Conservation (phyloP, 768 basidiomycete genomes). For the Hygrocybe coccinea region DNA sequence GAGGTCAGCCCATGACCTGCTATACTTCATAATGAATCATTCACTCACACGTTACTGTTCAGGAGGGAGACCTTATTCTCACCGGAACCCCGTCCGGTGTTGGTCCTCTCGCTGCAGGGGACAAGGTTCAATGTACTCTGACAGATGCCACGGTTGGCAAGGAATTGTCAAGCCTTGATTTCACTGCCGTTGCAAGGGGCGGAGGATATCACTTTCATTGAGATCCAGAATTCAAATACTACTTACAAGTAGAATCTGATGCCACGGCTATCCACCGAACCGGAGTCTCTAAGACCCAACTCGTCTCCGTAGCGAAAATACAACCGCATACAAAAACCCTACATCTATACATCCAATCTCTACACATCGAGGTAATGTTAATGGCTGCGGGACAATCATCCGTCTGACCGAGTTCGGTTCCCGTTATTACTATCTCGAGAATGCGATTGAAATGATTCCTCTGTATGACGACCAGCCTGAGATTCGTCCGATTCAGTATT, state of each 20-base stretch:
- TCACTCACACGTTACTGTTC: background rate
- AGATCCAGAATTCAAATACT: constrained; percentile 4
- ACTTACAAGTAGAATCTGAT: too few species aligned
- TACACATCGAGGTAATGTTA: background rate
- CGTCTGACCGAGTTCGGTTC: background rate
- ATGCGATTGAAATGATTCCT: background rate
- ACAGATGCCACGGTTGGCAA: constrained; percentile 47
- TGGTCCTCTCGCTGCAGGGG: constrained; percentile 69
- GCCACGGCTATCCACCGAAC: too few species aligned
- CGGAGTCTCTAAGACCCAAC: too few species aligned
- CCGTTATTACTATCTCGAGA: background rate
- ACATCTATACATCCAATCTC: too few species aligned
- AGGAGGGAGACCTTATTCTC: constrained; percentile 90
- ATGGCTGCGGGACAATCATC: background rate
- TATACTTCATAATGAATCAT: background rate
- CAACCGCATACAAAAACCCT: too few species aligned
- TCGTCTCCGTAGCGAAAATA: too few species aligned
- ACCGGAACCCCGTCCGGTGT: constrained; percentile 94
- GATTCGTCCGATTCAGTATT: constrained; percentile 23
- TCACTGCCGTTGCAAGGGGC: constrained; percentile 58
- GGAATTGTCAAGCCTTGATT: constrained; percentile 57
- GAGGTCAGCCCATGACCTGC: constrained; percentile 49
- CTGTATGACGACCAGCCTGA: background rate
- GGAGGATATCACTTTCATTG: constrained; percentile 52
- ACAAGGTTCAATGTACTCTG: constrained; percentile 72